These are phyloP conservation scores for Epichloe gansuensis DNA, from an alignment of 2,329 filamentous ascomycete genomes.

Conservation along the genomic window DNA sequence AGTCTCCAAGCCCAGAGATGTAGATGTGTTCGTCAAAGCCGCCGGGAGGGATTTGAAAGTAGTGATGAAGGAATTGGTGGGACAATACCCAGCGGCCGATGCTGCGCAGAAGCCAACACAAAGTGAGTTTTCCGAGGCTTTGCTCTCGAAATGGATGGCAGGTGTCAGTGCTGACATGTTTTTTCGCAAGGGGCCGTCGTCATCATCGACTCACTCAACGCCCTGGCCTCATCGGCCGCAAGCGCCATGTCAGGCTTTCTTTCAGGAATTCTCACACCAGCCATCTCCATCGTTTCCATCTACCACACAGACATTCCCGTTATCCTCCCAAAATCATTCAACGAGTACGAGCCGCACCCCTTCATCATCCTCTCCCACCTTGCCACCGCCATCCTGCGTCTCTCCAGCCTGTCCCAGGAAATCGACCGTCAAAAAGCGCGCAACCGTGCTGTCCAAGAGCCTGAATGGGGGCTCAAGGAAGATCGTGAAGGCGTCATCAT, in stretches of 20 bases:
- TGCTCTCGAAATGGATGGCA: no score
- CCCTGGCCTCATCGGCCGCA: slow-evolving; percentile 41
- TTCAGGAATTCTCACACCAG: slow-evolving; percentile 51
- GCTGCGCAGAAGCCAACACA: slow-evolving; percentile 25
- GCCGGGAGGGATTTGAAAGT: slow-evolving; percentile 42
- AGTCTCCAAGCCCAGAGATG: slow-evolving; percentile 46
- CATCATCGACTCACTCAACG: slow-evolving; percentile 68
- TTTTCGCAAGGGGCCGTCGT: slow-evolving; percentile 50
- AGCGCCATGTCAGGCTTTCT: slow-evolving; percentile 55
- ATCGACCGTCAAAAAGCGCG: slow-evolving; percentile 61
- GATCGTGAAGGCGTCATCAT: slow-evolving; percentile 67
- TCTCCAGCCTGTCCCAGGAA: slow-evolving; percentile 61
- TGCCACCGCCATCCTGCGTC: slow-evolving; percentile 71
- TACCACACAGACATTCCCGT: slow-evolving; percentile 74
- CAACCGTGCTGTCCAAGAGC: slow-evolving; percentile 61
- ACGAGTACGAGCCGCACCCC: slow-evolving; percentile 53
- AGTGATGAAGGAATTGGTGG: slow-evolving; percentile 47
- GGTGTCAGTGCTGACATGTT: not conserved
- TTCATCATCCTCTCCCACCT: slow-evolving; percentile 67
- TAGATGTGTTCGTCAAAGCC: slow-evolving; percentile 55
- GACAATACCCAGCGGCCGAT: slow-evolving; percentile 31
- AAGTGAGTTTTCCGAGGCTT: slow-evolving; percentile 24
- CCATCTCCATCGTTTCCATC: slow-evolving; percentile 59
- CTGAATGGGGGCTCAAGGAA: slow-evolving; percentile 67
- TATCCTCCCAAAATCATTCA: slow-evolving; percentile 26